These are phyloP conservation scores for Schizochytrium sp. DNA, from an alignment of 108 stramenopile genomes.

Conservation along the genomic window DNA sequence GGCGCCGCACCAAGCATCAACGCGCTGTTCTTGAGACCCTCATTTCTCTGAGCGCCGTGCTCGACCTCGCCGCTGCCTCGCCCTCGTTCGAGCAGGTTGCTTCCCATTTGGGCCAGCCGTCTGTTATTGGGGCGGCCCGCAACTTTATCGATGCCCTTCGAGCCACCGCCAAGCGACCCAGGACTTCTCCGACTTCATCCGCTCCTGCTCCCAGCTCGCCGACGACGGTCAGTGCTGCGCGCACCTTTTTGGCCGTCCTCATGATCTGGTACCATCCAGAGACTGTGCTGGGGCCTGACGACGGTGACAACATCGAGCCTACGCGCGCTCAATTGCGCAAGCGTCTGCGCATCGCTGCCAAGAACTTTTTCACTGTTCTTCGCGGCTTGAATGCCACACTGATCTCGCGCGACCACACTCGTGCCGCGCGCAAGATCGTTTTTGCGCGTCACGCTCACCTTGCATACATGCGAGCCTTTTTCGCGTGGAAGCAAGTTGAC, in stretches of 20 bases:
- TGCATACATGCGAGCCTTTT: neutral
- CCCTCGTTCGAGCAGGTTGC: neutral
- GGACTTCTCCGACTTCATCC: neutral
- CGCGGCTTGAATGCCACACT: neutral
- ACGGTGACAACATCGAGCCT: neutral
- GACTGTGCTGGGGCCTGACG: neutral
- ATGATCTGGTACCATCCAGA: slow-evolving; percentile 3
- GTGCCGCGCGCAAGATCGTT: neutral
- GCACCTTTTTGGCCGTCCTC: neutral
- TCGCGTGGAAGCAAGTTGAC: slow-evolving; percentile 1
- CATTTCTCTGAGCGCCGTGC: neutral
- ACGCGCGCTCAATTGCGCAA: neutral
- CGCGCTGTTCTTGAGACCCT: neutral
- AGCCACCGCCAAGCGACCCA: neutral
- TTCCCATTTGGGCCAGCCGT: neutral
- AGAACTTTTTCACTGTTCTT: neutral
- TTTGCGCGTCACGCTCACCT: neutral
- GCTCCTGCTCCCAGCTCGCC: neutral
- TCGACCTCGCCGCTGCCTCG: neutral
- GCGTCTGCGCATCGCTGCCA: neutral
- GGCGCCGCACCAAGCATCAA: neutral
- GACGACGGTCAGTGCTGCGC: neutral
- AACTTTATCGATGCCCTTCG: neutral
- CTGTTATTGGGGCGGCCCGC: neutral
- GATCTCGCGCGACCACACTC: neutral